These are phyloP conservation scores for Mytilinidion resinicola DNA, from an alignment of 495 filamentous ascomycete species.

Conservation along the genomic window DNA sequence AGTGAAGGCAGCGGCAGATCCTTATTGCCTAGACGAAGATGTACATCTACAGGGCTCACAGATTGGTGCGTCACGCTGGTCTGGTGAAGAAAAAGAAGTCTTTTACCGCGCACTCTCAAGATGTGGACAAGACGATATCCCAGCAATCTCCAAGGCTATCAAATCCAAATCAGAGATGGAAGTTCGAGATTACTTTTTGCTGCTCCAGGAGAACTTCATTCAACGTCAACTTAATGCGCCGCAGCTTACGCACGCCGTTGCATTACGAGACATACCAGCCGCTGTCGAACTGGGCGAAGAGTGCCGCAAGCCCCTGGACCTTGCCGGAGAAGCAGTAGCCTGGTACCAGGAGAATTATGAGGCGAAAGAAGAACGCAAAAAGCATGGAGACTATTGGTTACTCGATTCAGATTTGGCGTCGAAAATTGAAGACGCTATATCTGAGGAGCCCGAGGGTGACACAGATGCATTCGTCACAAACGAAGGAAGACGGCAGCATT, in stretches of 20 bases:
- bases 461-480: neutral
- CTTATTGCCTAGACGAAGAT: slow-evolving; percentile 12
- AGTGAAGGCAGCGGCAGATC: slow-evolving; percentile 14
- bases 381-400: slow-evolving; percentile 52
- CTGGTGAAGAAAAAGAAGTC: slow-evolving; percentile 55
- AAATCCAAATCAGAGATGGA: slow-evolving; percentile 69
- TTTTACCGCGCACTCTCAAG: slow-evolving; percentile 61
- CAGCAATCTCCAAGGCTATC: slow-evolving; percentile 56
- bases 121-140: slow-evolving; percentile 54
- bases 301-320: slow-evolving; percentile 60
- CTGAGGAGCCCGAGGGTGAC: neutral
- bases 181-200: slow-evolving; percentile 57
- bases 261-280: slow-evolving; percentile 54
- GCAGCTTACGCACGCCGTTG: slow-evolving; percentile 5
- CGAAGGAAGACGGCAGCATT: neutral
- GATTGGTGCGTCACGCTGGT: slow-evolving; percentile 66
- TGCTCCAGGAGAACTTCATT: slow-evolving; percentile 49
- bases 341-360: slow-evolving; percentile 53
- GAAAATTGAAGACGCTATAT: slow-evolving; percentile 27
- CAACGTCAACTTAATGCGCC: slow-evolving; percentile 32
- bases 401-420: slow-evolving; percentile 44
- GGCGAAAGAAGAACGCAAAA: slow-evolving; percentile 45
- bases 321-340: slow-evolving; percentile 56
- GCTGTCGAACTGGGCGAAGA: slow-evolving; percentile 66
- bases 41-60: slow-evolving; percentile 41